Percentiles rank a stretch among this genome's conserved stretches.
These are phyloP conservation scores for Fraxinus floribunda DNA, from an alignment of 305 asterid species.

Conservation along the genomic window DNA sequence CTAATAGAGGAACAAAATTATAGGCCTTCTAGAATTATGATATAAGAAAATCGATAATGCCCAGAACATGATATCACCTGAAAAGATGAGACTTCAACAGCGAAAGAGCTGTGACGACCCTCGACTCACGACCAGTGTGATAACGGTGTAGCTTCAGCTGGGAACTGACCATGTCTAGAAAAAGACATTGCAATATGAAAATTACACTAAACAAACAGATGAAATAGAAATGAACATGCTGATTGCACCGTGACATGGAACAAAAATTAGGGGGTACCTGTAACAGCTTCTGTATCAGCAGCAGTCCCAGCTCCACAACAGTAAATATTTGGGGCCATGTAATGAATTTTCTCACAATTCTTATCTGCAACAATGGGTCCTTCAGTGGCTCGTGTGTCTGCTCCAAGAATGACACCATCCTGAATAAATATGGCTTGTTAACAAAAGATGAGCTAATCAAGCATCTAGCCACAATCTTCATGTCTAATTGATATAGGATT, in stretches of 20 bases:
- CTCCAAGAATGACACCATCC: constrained; percentile 69
- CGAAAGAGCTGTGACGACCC: constrained; percentile 61
- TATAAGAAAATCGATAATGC: neutral
- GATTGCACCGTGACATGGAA: neutral
- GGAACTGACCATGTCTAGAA: constrained; percentile 57
- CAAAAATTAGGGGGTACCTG: constrained; percentile 31
- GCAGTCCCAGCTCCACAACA: constrained; percentile 73
- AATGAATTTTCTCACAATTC: constrained; percentile 60
- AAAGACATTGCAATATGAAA: constrained; percentile 16
- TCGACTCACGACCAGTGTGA: constrained; percentile 59
- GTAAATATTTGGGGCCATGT: constrained; percentile 56
- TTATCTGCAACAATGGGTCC: constrained; percentile 66
- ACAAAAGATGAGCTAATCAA: neutral
- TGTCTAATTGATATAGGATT: neutral
- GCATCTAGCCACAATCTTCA: neutral
- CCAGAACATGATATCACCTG: constrained; percentile 31
- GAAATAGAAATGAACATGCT: neutral
- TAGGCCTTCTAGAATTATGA: neutral
- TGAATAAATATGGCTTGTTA: constrained; percentile 15
- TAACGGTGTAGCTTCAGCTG: constrained; percentile 51
- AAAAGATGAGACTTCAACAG: constrained; percentile 55
- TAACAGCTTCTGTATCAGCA: constrained; percentile 68
- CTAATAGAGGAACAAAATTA: constrained; percentile 26
- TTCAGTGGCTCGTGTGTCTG: constrained; percentile 64
- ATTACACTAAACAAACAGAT: neutral